Evolutionary conservation across 257 asterid species (phyloP).

Genomic region (Capsicum pubescens): DNA sequence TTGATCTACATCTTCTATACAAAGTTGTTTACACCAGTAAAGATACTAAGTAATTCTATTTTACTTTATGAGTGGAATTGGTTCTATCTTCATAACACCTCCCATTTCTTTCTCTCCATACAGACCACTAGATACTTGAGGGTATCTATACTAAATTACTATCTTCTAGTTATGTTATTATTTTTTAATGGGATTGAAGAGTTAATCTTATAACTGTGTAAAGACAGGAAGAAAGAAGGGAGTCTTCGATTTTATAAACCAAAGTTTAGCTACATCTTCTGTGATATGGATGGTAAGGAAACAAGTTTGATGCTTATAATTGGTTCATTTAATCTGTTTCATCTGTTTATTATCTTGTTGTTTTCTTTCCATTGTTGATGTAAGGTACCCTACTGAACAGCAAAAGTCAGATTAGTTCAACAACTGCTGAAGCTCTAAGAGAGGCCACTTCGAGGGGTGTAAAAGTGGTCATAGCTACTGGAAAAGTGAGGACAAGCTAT

Average conservation of each 20-base stretch:
- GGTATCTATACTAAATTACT: not conserved
- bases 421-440: constrained; percentile 82
- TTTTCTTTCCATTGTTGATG: constrained; percentile 15
- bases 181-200: constrained; percentile 51
- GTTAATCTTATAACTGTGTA: constrained; percentile 71
- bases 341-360: not conserved
- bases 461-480: constrained; percentile 93
- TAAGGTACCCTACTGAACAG: constrained; percentile 97
- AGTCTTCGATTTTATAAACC: constrained; percentile 96
- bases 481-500: constrained; percentile 67
- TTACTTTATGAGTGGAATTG: too few species aligned
- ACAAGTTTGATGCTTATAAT: constrained; percentile 3
- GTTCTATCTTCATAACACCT: too few species aligned
- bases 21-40: too few species aligned
- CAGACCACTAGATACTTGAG: too few species aligned
- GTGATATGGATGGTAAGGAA: constrained; percentile 97
- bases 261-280: constrained; percentile 83
- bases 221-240: constrained; percentile 99
- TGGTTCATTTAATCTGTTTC: constrained; percentile 3
- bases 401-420: constrained; percentile 72
- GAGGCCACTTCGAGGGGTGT: constrained; percentile 95
- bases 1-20: too few species aligned
- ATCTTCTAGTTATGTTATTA: constrained; percentile 23
- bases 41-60: too few species aligned
- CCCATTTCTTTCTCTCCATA: too few species aligned